Evolutionary conservation across 2,329 filamentous ascomycete genomes (phyloP).

Genomic region (Fusarium virguliforme): DNA sequence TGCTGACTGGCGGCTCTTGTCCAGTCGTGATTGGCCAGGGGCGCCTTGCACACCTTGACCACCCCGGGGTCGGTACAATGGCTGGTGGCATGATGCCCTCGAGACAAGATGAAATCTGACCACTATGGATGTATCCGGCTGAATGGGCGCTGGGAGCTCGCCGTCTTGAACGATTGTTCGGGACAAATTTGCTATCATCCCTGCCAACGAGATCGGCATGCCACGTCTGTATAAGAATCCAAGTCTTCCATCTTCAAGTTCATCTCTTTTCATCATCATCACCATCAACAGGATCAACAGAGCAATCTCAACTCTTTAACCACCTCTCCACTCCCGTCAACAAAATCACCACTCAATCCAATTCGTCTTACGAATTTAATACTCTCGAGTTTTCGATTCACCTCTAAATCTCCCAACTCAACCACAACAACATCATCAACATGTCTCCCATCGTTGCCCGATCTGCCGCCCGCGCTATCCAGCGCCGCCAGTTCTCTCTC

Average conservation of each 20-base stretch:
- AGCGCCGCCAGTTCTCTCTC: constrained; percentile 57
- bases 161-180: constrained; percentile 42
- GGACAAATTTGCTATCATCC: constrained; percentile 31
- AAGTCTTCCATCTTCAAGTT: constrained; percentile 38
- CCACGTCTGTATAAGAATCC: constrained; percentile 48
- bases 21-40: constrained; percentile 36
- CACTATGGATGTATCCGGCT: constrained; percentile 48
- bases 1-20: constrained; percentile 43
- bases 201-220: constrained; percentile 34
- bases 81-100: constrained; percentile 49
- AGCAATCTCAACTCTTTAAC: constrained; percentile 35
- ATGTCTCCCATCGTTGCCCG: constrained; percentile 54
- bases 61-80: constrained; percentile 38
- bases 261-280: constrained; percentile 43
- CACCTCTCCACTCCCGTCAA: constrained; percentile 44
- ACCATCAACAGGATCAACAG: constrained; percentile 43
- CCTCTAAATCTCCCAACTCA: constrained; percentile 28
- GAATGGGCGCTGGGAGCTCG: constrained; percentile 46
- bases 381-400: constrained; percentile 35
- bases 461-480: constrained; percentile 51
- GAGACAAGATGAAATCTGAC: constrained; percentile 51
- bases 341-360: constrained; percentile 40
- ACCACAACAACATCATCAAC: constrained; percentile 42
- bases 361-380: constrained; percentile 41
- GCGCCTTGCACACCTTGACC: constrained; percentile 19